Conservation (phyloP, 768 basidiomycete species). For the Pleurotus eryngii region DNA sequence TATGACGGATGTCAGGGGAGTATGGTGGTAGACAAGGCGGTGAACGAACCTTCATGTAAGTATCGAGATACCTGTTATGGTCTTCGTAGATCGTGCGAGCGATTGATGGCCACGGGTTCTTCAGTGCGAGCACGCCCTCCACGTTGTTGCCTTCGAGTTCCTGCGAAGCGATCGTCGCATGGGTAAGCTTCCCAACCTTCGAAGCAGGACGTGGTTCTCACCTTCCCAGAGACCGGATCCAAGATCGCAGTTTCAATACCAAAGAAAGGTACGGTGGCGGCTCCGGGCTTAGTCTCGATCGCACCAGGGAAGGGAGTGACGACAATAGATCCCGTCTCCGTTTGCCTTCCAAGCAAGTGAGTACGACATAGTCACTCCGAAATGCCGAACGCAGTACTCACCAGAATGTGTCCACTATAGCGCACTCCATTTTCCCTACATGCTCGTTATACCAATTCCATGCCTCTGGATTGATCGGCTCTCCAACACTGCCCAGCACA, state of each 20-base stretch:
- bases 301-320: constrained; percentile 96
- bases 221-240: constrained; percentile 77
- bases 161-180: constrained; percentile 19
- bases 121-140: constrained; percentile 87
- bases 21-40: neutral
- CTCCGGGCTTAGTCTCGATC: constrained; percentile 92
- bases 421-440: constrained; percentile 84
- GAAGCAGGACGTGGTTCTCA: constrained; percentile 16
- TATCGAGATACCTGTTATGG: constrained; percentile 74
- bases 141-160: constrained; percentile 77
- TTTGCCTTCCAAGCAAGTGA: constrained; percentile 61
- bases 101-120: constrained; percentile 91
- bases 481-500: constrained; percentile 90
- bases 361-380: neutral
- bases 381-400: constrained; percentile 19
- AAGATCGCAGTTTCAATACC: constrained; percentile 88
- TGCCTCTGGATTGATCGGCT: constrained; percentile 98
- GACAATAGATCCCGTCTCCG: constrained; percentile 95
- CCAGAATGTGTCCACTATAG: constrained; percentile 94
- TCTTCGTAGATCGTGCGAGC: constrained; percentile 91
- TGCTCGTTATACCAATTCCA: constrained; percentile 99
- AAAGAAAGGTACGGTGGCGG: constrained; percentile 97
- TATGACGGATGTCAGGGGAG: constrained; percentile 9
- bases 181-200: neutral
- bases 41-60: constrained; percentile 40